Evolutionary conservation across 2,329 filamentous ascomycete genomes (phyloP).

Genomic region (Tricladium varicosporioides): DNA sequence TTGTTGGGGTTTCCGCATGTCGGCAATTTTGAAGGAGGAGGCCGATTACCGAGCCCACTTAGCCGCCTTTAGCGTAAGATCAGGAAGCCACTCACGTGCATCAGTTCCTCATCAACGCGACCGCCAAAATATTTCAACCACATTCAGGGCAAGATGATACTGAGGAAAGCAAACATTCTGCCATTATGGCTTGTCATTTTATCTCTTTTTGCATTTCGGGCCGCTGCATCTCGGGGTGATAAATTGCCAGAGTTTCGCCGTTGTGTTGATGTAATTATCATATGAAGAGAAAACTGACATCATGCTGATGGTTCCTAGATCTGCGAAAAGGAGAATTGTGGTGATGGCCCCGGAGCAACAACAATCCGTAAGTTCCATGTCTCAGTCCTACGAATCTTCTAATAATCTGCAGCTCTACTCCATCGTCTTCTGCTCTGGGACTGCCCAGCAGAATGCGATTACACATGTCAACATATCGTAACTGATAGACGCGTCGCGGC

Average conservation of each 20-base stretch:
- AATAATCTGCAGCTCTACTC: constrained; percentile 61
- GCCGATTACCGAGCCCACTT: too few species aligned
- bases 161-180: constrained; percentile 15
- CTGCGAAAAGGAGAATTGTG: constrained; percentile 79
- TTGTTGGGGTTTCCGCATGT: too few species aligned
- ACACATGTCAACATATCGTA: constrained; percentile 92
- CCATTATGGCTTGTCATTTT: constrained; percentile 12
- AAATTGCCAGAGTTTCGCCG: constrained; percentile 80
- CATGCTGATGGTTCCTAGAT: constrained; percentile 49
- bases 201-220: constrained; percentile 38
- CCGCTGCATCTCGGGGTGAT: constrained; percentile 77
- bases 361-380: constrained; percentile 26
- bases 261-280: constrained; percentile 69
- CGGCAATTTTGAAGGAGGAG: too few species aligned
- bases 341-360: constrained; percentile 53
- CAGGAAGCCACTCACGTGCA: constrained; percentile 1
- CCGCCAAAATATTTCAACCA: neutral
- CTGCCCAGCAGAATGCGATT: constrained; percentile 93
- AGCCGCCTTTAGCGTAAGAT: too few species aligned
- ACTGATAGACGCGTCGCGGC: constrained; percentile 68
- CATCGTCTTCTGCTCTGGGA: constrained; percentile 88
- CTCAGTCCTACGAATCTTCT: constrained; percentile 10
- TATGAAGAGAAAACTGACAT: constrained; percentile 10
- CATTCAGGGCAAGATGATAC: constrained; percentile 20
- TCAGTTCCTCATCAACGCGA: neutral